Conservation (phyloP, 768 basidiomycete genomes). For the Auricularia sp. region DNA sequence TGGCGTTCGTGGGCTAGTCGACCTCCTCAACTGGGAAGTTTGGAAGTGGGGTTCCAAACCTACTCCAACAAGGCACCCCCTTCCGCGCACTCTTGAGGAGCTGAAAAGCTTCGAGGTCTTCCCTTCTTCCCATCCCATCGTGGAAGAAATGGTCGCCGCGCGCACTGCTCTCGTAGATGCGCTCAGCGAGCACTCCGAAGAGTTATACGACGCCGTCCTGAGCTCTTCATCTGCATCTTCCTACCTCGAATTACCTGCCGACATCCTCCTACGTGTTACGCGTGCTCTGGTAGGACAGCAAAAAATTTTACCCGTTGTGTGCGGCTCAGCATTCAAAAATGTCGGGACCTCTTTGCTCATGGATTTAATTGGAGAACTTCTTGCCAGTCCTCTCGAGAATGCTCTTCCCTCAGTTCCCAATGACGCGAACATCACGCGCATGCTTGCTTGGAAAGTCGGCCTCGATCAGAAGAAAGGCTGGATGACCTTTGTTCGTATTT, state of each 20-base stretch:
- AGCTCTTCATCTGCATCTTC: conserved; percentile 46
- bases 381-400: conserved; percentile 71
- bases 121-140: conserved; percentile 52
- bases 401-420: conserved; percentile 22
- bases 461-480: conserved; percentile 80
- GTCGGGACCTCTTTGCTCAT: conserved; percentile 74
- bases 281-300: conserved; percentile 57
- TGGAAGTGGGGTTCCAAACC: conserved; percentile 57
- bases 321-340: conserved; percentile 72
- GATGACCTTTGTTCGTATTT: conserved; percentile 89
- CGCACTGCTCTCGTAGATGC: conserved; percentile 66
- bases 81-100: conserved; percentile 43
- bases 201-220: conserved; percentile 66
- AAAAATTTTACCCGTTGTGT: conserved; percentile 67
- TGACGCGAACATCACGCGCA: conserved; percentile 36
- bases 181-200: conserved; percentile 70
- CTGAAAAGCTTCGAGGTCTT: conserved; percentile 37
- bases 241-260: conserved; percentile 50
- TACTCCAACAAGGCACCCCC: conserved; percentile 27
- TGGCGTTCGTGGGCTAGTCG: conserved; percentile 75
- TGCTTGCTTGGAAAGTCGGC: conserved; percentile 80
- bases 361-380: conserved; percentile 71
- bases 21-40: conserved; percentile 74
- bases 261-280: conserved; percentile 50
- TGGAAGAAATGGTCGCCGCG: conserved; percentile 55